Conservation (phyloP, 2,329 filamentous ascomycete genomes). For the Dothideomycetes sp. region DNA sequence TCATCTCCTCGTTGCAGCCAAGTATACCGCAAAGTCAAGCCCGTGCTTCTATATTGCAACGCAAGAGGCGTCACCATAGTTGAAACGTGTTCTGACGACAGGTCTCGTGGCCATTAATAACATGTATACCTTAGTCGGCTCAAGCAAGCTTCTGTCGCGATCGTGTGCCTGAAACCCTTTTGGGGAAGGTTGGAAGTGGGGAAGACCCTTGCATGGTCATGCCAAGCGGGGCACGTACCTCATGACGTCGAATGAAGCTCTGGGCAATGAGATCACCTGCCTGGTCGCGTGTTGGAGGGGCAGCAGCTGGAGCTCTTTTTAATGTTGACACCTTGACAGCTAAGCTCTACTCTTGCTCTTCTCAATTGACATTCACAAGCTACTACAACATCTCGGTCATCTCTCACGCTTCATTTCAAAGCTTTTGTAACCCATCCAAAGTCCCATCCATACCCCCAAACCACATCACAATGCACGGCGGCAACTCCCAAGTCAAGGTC, state of each 20-base stretch:
- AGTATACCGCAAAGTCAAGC: too few relatives aligned
- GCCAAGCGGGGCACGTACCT: too few relatives aligned
- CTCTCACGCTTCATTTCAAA: not conserved
- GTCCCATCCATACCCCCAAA: constrained; percentile 1
- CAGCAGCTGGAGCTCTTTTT: not conserved
- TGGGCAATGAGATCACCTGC: not conserved
- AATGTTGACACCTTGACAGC: not conserved
- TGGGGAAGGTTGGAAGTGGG: not conserved
- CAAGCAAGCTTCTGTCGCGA: too few relatives aligned
- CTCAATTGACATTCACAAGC: not conserved
- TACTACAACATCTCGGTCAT: not conserved
- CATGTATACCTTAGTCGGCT: too few relatives aligned
- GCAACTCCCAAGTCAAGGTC: constrained; percentile 62
- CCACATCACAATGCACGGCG: constrained; percentile 43
- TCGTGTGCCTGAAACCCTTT: not conserved
- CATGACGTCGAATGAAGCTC: not conserved
- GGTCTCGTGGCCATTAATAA: not conserved
- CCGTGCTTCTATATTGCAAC: too few relatives aligned
- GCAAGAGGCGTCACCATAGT: too few relatives aligned
- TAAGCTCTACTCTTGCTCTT: not conserved
- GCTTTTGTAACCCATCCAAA: not conserved
- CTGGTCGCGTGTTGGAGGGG: not conserved
- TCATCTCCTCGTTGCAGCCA: too few relatives aligned
- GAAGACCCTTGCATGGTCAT: not conserved
- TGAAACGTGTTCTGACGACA: not conserved